Evolutionary conservation across 2,329 filamentous ascomycete genomes (phyloP), one percentile per base, ranked within the genome.

Genomic region (Colletotrichum scovillei): DNA sequence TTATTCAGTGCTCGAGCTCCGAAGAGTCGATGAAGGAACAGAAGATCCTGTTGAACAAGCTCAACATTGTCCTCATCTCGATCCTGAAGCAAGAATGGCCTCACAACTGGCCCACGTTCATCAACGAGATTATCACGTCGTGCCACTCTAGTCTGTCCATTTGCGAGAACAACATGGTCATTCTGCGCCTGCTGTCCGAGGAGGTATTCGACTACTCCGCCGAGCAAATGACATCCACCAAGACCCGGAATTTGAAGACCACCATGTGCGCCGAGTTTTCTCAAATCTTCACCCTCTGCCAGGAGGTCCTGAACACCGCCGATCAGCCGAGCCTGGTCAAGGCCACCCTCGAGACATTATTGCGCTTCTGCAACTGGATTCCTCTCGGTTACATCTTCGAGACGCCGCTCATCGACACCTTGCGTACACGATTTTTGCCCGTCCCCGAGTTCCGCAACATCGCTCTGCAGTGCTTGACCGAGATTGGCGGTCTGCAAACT

Each of bases 91-190:
- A 99, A 86, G 97, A 99, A 85, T 99, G 97, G 97, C 97, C 97
- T 70, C 96, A 98, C 86, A 97, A 99, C 88, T 99, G 97, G 97
- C 97, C 97, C 12, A 98, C 95, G 24, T 99, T 99, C 85, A 98
- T 99, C 89, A 98, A 98, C 88, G 97, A 99, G 87, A 99, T 99
- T 84, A 95, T 99, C 79, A 93, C 95, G 26, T 96, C 97, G 69
- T 98, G 95, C 85, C 95, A 97, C 82, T 96, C 94, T 77, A 98
- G 94, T 84, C 88, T 99, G 67, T 97, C 96, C 49, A 97, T 99
- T 79, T 99, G 97, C 90, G 97, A 99, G 86, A 99, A 99, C 88
- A 99, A 99, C 88, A 99, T 99, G 97, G 95, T 94, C 76, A 98
- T 99, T 78, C 90, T 99, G 78, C 93, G 97, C 73, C 87, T 99